Conservation (phyloP, 2,329 filamentous ascomycete genomes). For the Penicillium vulpinum region DNA sequence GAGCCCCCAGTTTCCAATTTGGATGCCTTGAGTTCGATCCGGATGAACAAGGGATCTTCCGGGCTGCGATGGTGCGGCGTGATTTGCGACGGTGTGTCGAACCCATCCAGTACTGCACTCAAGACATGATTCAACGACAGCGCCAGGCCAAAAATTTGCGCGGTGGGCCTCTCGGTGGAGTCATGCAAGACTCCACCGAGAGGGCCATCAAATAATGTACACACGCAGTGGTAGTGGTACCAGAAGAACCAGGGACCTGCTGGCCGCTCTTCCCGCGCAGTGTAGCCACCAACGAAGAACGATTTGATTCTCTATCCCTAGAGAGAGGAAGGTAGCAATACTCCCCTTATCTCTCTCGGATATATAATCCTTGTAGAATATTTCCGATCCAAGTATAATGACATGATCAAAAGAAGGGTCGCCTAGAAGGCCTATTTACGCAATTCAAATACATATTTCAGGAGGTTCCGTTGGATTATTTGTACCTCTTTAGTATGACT, state of each 20-base stretch:
- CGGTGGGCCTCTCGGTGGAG: background rate
- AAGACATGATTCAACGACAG: background rate
- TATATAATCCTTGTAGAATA: too few species aligned
- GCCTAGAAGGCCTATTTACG: too few species aligned
- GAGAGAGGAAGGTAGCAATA: too few species aligned
- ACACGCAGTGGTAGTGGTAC: background rate
- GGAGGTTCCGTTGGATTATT: too few species aligned
- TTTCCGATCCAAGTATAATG: too few species aligned
- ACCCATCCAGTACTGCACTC: background rate
- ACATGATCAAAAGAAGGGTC: too few species aligned
- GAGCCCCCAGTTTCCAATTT: constrained; percentile 1
- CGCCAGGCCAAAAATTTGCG: background rate
- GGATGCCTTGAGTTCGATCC: constrained; percentile 5
- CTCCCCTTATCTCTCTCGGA: too few species aligned
- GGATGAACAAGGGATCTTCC: constrained; percentile 3
- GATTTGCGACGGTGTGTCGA: constrained; percentile 4
- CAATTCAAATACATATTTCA: too few species aligned
- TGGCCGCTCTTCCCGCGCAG: too few species aligned
- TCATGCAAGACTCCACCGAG: background rate
- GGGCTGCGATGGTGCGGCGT: background rate
- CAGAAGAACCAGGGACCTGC: background rate
- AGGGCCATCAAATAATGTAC: background rate
- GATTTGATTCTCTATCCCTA: too few species aligned
- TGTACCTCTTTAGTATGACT: too few species aligned
- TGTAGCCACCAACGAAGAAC: too few species aligned